These are phyloP conservation scores for Picea glauca DNA, from an alignment of 75 land plant species.

Conservation along the genomic window DNA sequence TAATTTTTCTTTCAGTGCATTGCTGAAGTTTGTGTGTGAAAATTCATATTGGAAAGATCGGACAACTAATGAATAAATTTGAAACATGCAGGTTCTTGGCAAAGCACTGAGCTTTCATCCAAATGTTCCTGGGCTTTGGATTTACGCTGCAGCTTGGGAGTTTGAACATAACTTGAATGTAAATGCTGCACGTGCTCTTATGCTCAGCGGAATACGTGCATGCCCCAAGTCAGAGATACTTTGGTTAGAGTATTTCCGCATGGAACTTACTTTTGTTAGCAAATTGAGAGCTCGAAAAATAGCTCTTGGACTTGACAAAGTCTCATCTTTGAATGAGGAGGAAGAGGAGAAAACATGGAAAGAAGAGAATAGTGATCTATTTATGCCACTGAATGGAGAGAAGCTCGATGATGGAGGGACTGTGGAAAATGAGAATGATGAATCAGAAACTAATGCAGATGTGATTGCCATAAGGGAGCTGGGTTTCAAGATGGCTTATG, in stretches of 20 bases:
- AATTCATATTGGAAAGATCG: too few species aligned
- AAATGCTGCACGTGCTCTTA: conserved; percentile 76
- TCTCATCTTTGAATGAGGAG: conserved; percentile 20
- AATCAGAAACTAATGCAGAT: conserved; percentile 25
- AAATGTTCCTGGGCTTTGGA: conserved; percentile 86
- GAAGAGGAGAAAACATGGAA: conserved; percentile 46
- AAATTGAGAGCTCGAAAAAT: conserved; percentile 72
- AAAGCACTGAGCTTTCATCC: conserved; percentile 76
- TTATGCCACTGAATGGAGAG: conserved; percentile 41
- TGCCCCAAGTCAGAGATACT: conserved; percentile 82
- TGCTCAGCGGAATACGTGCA: conserved; percentile 80
- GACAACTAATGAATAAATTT: too few species aligned
- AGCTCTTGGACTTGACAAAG: conserved; percentile 46
- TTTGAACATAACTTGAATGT: conserved; percentile 83
- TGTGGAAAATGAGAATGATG: conserved; percentile 12
- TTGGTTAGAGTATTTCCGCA: conserved; percentile 95
- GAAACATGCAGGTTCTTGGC: conserved; percentile 48
- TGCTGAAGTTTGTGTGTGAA: too few species aligned
- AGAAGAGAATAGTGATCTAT: conserved; percentile 39
- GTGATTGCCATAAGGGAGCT: conserved; percentile 30
- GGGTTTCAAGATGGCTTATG: conserved; percentile 40
- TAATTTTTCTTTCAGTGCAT: too few species aligned
- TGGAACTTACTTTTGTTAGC: conserved; percentile 86
- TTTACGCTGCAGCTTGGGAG: conserved; percentile 92
- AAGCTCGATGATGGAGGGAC: conserved; percentile 11